A percentile compares a stretch with the other conserved stretches of the same genome.
phyloP scores from a whole-genome alignment of 208 protist genomes.

The Crithidia sp. region DNA sequence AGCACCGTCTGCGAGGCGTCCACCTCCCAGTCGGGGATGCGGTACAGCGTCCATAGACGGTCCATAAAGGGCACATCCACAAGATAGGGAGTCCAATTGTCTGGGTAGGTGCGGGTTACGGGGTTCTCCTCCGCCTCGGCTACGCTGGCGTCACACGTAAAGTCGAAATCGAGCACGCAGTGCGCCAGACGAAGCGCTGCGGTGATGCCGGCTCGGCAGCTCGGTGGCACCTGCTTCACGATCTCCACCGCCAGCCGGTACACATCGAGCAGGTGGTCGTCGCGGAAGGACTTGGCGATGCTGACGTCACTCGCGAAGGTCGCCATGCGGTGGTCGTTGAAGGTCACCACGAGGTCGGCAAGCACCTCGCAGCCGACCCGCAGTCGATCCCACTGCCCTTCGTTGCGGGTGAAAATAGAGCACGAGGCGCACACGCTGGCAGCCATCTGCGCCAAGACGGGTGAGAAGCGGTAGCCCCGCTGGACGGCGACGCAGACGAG shows the following conservation, averaged over 20 bases:
- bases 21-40: conserved; percentile 18
- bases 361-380: conserved; percentile 38
- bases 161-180: conserved; percentile 37
- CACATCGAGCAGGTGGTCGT: conserved; percentile 48
- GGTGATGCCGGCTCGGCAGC: conserved; percentile 1
- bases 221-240: conserved; percentile 33
- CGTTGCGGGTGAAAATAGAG: conserved; percentile 8
- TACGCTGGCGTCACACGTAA: conserved; percentile 21
- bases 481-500: conserved; percentile 33
- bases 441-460: conserved; percentile 26
- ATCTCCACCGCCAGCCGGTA: conserved; percentile 43
- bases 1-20: conserved; percentile 28
- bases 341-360: conserved; percentile 26
- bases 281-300: conserved; percentile 46
- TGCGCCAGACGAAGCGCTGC: conserved; percentile 23
- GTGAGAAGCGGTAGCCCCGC: conserved; percentile 32
- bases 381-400: conserved; percentile 15
- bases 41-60: conserved; percentile 32
- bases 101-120: conserved; percentile 19
- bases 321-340: conserved; percentile 31
- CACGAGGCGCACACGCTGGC: conserved; percentile 31
- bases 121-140: conserved; percentile 24
- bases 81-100: conserved; percentile 19
- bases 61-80: conserved; percentile 24
- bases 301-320: conserved; percentile 35